phyloP scores from a whole-genome alignment of 2,329 filamentous ascomycete species.

The Fusarium illudens region DNA sequence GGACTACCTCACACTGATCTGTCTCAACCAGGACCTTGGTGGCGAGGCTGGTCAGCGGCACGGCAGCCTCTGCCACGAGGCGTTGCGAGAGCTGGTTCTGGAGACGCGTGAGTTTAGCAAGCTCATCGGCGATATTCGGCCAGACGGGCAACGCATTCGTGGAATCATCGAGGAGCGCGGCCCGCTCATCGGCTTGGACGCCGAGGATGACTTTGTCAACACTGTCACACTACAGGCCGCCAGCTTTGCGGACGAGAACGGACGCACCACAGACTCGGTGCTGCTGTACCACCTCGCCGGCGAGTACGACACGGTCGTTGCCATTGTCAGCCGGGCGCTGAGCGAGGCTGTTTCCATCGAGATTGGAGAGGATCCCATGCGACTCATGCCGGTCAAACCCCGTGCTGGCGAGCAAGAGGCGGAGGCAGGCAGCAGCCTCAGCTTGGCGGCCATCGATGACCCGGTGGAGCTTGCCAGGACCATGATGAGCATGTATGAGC shows the following conservation, averaged over 20 bases:
- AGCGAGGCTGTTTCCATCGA: conserved; percentile 90
- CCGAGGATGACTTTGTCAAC: conserved; percentile 85
- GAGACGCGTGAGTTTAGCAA: conserved; percentile 96
- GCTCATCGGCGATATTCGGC: conserved; percentile 88
- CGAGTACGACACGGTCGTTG: conserved; percentile 94
- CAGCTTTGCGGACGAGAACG: conserved; percentile 91
- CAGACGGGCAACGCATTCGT: conserved; percentile 83
- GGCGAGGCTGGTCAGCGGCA: conserved; percentile 80
- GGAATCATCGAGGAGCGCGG: conserved; percentile 90
- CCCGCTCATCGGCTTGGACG: conserved; percentile 78
- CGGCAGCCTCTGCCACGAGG: conserved; percentile 86
- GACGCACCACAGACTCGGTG: conserved; percentile 91
- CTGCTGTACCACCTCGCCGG: conserved; percentile 93
- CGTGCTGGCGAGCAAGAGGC: conserved; percentile 57
- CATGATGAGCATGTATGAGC: conserved; percentile 71
- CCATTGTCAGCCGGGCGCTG: conserved; percentile 87
- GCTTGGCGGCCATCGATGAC: conserved; percentile 67
- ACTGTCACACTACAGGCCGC: conserved; percentile 95
- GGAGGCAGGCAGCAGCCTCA: conserved; percentile 64
- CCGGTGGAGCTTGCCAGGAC: conserved; percentile 66
- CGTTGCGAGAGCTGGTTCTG: conserved; percentile 91
- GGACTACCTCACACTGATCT: conserved; percentile 92
- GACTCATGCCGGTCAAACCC: conserved; percentile 82
- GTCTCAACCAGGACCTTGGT: conserved; percentile 84
- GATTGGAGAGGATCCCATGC: conserved; percentile 81